Percentiles rank a stretch among this genome's conserved stretches.
phyloP scores from a whole-genome alignment of 352 stramenopile species.

The Pythium phragmiticola region DNA sequence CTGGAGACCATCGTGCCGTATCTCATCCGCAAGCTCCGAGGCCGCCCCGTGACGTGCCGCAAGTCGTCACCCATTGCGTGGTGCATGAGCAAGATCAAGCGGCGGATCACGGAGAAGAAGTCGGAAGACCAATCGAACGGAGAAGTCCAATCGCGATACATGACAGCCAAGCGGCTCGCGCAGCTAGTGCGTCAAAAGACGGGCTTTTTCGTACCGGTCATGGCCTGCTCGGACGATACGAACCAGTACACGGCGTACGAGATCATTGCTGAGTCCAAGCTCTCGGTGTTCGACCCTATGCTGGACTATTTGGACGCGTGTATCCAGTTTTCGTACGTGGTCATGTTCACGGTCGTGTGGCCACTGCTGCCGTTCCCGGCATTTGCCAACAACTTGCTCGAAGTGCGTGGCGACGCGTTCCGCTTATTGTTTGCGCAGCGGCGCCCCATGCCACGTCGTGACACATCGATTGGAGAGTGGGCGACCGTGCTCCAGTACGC shows the following conservation, averaged over 20 bases:
- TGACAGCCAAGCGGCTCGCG: slow-evolving; percentile 65
- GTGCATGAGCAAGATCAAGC: slow-evolving; percentile 46
- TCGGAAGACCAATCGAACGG: slow-evolving; percentile 26
- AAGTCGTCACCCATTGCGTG: slow-evolving; percentile 59
- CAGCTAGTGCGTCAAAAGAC: slow-evolving; percentile 70
- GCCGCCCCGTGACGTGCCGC: slow-evolving; percentile 63
- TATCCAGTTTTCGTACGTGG: slow-evolving; percentile 89
- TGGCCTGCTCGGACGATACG: slow-evolving; percentile 73
- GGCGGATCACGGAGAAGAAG: slow-evolving; percentile 37
- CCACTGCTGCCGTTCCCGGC: slow-evolving; percentile 82
- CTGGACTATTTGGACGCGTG: slow-evolving; percentile 86
- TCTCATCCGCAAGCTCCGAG: slow-evolving; percentile 72
- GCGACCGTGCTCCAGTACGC: slow-evolving; percentile 80
- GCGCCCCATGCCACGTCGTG: slow-evolving; percentile 76
- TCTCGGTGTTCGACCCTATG: slow-evolving; percentile 81
- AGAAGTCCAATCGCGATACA: slow-evolving; percentile 33
- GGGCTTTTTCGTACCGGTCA: slow-evolving; percentile 60
- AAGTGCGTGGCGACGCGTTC: slow-evolving; percentile 84
- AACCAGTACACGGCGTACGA: slow-evolving; percentile 89
- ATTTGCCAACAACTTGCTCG: slow-evolving; percentile 87
- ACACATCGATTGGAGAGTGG: slow-evolving; percentile 84
- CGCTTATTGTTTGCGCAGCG: slow-evolving; percentile 78
- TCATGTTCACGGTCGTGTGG: slow-evolving; percentile 91
- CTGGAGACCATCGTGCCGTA: slow-evolving; percentile 87
- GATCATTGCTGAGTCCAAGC: slow-evolving; percentile 79